These are phyloP conservation scores for Penicillium sp. DNA, from an alignment of 2,329 filamentous ascomycete species.

Conservation along the genomic window DNA sequence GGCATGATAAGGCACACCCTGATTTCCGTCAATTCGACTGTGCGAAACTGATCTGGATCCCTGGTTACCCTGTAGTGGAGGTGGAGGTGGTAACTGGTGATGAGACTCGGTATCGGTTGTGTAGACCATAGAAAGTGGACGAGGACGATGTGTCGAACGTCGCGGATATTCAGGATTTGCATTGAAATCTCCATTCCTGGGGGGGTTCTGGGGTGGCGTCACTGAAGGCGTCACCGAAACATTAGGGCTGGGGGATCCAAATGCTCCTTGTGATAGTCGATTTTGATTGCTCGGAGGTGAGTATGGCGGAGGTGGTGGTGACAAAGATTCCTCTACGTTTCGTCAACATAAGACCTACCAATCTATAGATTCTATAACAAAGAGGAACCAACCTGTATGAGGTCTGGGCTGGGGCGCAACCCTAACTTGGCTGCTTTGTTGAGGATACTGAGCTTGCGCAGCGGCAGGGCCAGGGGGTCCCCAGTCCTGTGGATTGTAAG, in stretches of 20 bases:
- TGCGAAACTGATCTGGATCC: slow-evolving; percentile 37
- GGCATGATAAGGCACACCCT: slow-evolving; percentile 16
- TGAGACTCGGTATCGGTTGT: slow-evolving; percentile 25
- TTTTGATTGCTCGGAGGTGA: slow-evolving; percentile 37
- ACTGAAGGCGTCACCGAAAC: slow-evolving; percentile 13
- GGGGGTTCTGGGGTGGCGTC: slow-evolving; percentile 17
- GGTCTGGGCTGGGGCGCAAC: slow-evolving; percentile 26
- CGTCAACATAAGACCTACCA: slow-evolving; percentile 7
- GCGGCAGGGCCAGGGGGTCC: slow-evolving; percentile 37
- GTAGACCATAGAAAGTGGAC: slow-evolving; percentile 36
- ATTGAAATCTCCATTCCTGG: slow-evolving; percentile 19
- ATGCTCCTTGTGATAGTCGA: slow-evolving; percentile 12
- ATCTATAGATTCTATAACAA: not conserved
- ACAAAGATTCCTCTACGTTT: slow-evolving; percentile 29
- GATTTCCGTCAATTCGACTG: slow-evolving; percentile 28
- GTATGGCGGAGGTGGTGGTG: slow-evolving; percentile 41
- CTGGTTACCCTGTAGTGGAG: slow-evolving; percentile 32
- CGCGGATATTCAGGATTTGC: slow-evolving; percentile 25
- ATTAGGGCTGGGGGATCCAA: slow-evolving; percentile 16
- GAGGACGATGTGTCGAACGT: slow-evolving; percentile 27
- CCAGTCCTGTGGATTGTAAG: slow-evolving; percentile 54
- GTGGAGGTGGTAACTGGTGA: slow-evolving; percentile 37
- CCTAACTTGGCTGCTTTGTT: slow-evolving; percentile 30
- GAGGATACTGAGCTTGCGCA: slow-evolving; percentile 30
- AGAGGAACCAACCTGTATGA: slow-evolving; percentile 32